Conservation (phyloP, 805 yeast species). For the Saccharomycopsis olivae region DNA sequence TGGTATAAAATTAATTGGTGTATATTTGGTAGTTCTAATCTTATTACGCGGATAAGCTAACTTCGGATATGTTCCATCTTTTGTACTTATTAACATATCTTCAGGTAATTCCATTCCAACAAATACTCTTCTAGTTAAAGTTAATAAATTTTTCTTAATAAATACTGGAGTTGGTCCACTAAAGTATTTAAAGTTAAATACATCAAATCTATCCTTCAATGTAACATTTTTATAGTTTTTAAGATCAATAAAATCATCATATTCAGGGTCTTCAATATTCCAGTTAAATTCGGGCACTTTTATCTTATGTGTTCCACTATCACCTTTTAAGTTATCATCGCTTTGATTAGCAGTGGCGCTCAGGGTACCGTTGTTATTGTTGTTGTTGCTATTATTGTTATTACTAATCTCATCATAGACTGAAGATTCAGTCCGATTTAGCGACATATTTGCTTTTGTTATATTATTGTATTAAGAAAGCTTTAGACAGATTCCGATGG, state of each 20-base stretch:
- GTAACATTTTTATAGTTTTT: conserved; percentile 10
- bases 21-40: conserved; percentile 53
- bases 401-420: no score
- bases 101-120: conserved; percentile 41
- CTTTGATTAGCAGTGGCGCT: no score
- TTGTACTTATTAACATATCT: conserved; percentile 24
- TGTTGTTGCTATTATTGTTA: no score
- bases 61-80: conserved; percentile 22
- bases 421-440: no score
- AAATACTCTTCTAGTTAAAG: conserved; percentile 29
- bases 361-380: no score
- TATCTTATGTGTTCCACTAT: no score
- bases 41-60: conserved; percentile 41
- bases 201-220: conserved; percentile 4
- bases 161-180: conserved; percentile 8
- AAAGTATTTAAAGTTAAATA: conserved; percentile 3
- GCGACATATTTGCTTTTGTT: no score
- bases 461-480: no score
- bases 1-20: conserved; percentile 42
- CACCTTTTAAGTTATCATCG: no score
- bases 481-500: no score
- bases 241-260: conserved; percentile 10
- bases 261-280: conserved; percentile 4
- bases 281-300: not conserved
- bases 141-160: conserved; percentile 5